Conservation (phyloP, 2,329 filamentous ascomycete genomes). For the Colletotrichum melonis region DNA sequence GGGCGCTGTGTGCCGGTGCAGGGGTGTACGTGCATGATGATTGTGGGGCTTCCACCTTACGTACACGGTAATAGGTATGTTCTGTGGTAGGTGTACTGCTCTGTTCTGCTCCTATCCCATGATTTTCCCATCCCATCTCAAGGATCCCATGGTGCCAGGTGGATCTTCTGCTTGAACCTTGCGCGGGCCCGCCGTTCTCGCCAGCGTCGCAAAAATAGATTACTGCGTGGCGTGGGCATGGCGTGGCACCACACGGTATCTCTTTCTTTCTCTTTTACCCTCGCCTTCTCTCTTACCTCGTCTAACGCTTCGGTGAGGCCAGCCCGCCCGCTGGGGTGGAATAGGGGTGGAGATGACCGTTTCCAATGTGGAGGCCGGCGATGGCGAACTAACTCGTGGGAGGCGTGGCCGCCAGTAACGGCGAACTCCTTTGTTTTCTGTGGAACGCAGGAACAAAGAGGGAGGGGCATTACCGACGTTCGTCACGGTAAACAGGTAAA, state of each 20-base stretch:
- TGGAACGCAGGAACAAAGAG: neutral
- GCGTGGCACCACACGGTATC: neutral
- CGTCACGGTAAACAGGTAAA: neutral
- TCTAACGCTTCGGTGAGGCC: neutral
- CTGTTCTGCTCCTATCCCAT: neutral
- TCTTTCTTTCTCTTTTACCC: neutral
- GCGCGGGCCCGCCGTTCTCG: slow-evolving; percentile 6
- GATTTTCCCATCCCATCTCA: too few species aligned
- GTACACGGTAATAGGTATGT: too few species aligned
- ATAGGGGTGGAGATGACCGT: neutral
- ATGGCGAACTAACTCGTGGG: neutral
- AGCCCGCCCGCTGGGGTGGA: neutral
- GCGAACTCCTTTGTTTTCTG: neutral
- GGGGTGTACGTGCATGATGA: slow-evolving; percentile 16
- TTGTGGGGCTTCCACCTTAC: neutral
- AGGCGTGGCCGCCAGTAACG: neutral
- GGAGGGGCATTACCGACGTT: neutral
- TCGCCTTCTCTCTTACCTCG: neutral
- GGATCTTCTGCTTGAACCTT: neutral
- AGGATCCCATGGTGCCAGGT: too few species aligned
- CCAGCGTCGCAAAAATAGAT: slow-evolving; percentile 35
- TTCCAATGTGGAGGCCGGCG: neutral
- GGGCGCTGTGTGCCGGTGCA: slow-evolving; percentile 18
- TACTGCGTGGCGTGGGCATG: neutral
- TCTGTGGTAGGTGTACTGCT: neutral